Base-by-base conservation (phyloP, 805 yeast species). In the Lachancea nothofagi region DNA sequence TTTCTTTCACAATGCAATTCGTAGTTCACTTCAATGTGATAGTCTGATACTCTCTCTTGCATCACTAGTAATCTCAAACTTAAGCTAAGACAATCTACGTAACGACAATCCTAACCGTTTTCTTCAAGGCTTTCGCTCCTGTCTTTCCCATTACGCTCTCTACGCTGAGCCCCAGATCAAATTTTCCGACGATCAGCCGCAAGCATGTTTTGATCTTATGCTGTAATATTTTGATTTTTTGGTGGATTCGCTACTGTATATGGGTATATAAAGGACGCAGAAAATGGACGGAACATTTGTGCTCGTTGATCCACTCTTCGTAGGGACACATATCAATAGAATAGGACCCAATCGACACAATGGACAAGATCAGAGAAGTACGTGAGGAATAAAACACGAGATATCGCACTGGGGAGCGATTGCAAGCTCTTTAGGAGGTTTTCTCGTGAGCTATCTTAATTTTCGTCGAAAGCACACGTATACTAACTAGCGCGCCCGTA, bases 311-410 rank as follows among this genome's bases (percentile, higher is more conserved):
- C 9, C 7, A 21, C 34, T 21, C 26, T 31, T 21, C 24, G n/a
- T 13, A 31, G 21, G 34, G 34, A 31, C 24, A 18, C 19, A 17
- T 19, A 25, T 2, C 17, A n/a, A 18, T 15, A 19, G 24, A 25
- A 25, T 14, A 14, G 9, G 24, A 25, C 12, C 19, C 23, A 34
- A 21, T 13, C 13, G 15, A 18, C 41, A 65, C 48, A 46, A 75
- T 75, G 80, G 80, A 75, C 55, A 75, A 73, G 64, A 73, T 75
- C 53, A 75, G 74, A 69, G 80, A 75, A 56, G 76, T 71, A 69
- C 52, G 76, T 69, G 57, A 36, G 36, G 19, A 45, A 25, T 33
- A 12, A 22, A 12, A 32, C 18, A 6, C 20, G 19, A 29, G 7
- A 15, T 7, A 7, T 14, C 14, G 21, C 20, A 29, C 15, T 15